Conservation (phyloP, 2,329 filamentous ascomycete genomes). For the Aspergillus awamori region DNA sequence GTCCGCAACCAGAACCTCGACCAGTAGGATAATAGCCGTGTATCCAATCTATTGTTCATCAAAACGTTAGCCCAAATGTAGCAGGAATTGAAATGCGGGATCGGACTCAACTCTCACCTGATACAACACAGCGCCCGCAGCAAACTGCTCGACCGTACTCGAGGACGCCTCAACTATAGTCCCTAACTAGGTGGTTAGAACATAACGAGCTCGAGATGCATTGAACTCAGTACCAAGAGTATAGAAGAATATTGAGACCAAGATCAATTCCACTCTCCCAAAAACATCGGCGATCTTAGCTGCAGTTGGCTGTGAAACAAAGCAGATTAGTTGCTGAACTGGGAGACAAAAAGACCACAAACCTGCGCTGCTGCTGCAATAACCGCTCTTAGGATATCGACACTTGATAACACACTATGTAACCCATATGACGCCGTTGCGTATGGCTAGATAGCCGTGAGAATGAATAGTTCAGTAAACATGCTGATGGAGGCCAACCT, state of each 20-base stretch:
- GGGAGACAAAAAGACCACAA: constrained; percentile 17
- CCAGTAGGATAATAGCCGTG: constrained; percentile 62
- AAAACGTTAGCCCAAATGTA: not conserved
- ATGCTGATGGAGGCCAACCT: constrained; percentile 26
- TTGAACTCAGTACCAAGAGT: constrained; percentile 43
- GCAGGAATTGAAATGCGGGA: too few species aligned
- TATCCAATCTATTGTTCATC: constrained; percentile 56
- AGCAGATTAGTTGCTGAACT: not conserved
- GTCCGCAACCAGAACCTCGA: constrained; percentile 67
- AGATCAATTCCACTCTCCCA: constrained; percentile 62
- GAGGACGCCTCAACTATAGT: constrained; percentile 61
- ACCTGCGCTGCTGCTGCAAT: constrained; percentile 61
- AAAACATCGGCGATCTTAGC: constrained; percentile 67
- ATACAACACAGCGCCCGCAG: constrained; percentile 62
- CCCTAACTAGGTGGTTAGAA: constrained; percentile 29
- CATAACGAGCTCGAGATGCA: not conserved
- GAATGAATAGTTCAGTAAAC: constrained; percentile 9
- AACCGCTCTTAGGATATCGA: constrained; percentile 61
- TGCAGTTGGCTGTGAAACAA: constrained; percentile 53
- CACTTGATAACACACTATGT: constrained; percentile 61
- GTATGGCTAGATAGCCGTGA: constrained; percentile 41
- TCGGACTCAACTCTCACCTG: constrained; percentile 39
- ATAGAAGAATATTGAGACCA: constrained; percentile 60
- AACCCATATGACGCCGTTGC: constrained; percentile 56
- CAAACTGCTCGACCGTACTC: constrained; percentile 54